Conservation (phyloP, 1,284 basidiomycete genomes). For the Boletus sp. region DNA sequence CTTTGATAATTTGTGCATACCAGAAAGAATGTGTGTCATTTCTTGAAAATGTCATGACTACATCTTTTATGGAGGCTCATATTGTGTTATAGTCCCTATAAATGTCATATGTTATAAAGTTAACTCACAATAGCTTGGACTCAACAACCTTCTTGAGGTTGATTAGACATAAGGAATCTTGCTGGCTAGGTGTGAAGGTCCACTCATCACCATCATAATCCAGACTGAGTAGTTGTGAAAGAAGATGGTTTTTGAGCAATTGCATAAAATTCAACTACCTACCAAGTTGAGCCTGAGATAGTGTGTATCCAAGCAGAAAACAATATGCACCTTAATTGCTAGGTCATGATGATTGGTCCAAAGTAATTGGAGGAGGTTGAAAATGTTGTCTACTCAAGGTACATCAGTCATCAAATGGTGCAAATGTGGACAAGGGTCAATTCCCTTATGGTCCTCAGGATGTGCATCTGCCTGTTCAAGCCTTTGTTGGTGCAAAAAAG, state of each 20-base stretch:
- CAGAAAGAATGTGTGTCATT: constrained; percentile 25
- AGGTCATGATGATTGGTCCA: constrained; percentile 13
- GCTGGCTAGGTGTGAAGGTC: neutral
- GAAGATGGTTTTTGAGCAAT: constrained; percentile 19
- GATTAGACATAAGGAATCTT: neutral
- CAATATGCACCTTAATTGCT: constrained; percentile 18
- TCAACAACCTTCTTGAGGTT: constrained; percentile 2
- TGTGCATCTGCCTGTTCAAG: too few relatives aligned
- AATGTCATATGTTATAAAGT: constrained; percentile 22
- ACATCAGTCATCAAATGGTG: constrained; percentile 4
- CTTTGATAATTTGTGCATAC: constrained; percentile 24
- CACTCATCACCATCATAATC: constrained; percentile 20
- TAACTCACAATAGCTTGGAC: constrained; percentile 10
- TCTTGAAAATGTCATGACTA: constrained; percentile 14
- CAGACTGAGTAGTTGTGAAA: constrained; percentile 1
- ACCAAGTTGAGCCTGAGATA: too few relatives aligned
- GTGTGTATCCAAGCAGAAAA: too few relatives aligned
- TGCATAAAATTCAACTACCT: constrained; percentile 23
- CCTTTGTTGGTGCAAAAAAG: neutral
- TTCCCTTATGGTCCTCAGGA: too few relatives aligned
- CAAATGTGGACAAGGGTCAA: neutral
- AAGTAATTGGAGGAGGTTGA: constrained; percentile 8
- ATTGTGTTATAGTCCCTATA: constrained; percentile 23
- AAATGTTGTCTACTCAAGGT: neutral
- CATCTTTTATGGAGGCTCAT: too few relatives aligned